These are phyloP conservation scores for Hortaea sp. DNA, from an alignment of 2,329 filamentous ascomycete genomes.

Conservation along the genomic window DNA sequence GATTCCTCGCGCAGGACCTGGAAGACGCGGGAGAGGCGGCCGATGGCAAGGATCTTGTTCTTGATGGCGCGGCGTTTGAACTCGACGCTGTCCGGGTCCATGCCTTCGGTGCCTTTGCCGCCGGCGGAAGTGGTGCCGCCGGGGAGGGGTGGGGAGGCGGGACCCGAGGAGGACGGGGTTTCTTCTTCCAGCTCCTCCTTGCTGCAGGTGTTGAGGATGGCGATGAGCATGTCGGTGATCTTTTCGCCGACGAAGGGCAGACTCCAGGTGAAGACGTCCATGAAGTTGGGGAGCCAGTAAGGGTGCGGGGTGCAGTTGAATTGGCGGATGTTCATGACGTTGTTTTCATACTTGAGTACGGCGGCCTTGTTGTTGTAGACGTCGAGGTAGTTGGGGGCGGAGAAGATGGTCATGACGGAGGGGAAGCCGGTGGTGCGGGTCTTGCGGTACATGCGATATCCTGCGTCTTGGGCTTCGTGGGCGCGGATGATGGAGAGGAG, in stretches of 20 bases:
- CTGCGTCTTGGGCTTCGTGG: slow-evolving; percentile 96
- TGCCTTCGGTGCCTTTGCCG: slow-evolving; percentile 19
- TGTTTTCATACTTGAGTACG: slow-evolving; percentile 98
- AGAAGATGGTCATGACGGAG: slow-evolving; percentile 99
- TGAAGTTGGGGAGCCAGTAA: slow-evolving; percentile 99
- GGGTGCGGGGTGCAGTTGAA: slow-evolving; percentile 99
- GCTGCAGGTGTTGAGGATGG: slow-evolving; percentile 96
- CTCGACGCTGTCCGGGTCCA: slow-evolving; percentile 79
- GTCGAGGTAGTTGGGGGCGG: slow-evolving; percentile 94
- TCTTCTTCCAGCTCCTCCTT: slow-evolving; percentile 93
- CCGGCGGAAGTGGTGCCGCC: slow-evolving; percentile 14
- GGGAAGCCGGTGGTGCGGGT: slow-evolving; percentile 96
- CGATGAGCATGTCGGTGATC: slow-evolving; percentile 97
- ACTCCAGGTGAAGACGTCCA: slow-evolving; percentile 99
- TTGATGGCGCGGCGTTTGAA: slow-evolving; percentile 95
- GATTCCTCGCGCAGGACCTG: slow-evolving; percentile 96
- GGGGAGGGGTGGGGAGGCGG: slow-evolving; percentile 59
- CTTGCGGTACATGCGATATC: slow-evolving; percentile 98
- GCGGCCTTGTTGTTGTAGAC: slow-evolving; percentile 99
- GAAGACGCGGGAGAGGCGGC: slow-evolving; percentile 92
- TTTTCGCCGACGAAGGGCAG: slow-evolving; percentile 97
- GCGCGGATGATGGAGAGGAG: slow-evolving; percentile 92
- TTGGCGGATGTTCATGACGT: slow-evolving; percentile 99
- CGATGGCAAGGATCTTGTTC: slow-evolving; percentile 98
- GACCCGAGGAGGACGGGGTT: slow-evolving; percentile 62